Conservation (phyloP, 495 filamentous ascomycete species). For the Neurospora sp. region DNA sequence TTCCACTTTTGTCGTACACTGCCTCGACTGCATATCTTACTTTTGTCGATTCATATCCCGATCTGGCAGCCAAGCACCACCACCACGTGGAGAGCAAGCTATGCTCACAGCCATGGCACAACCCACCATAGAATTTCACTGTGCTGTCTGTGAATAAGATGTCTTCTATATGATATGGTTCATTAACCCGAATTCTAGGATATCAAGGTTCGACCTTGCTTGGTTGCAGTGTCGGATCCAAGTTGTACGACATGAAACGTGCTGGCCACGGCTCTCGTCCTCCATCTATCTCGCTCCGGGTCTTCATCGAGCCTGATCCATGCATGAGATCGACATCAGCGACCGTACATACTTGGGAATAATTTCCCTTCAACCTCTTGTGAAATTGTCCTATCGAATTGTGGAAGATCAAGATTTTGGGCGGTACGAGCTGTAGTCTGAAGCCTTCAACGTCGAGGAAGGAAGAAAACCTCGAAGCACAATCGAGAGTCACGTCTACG, state of each 20-base stretch:
- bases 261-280: not conserved
- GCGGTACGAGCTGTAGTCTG: not conserved
- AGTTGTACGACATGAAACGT: not conserved
- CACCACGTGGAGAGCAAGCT: not conserved
- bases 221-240: not conserved
- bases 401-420: not conserved
- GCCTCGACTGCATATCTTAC: not conserved
- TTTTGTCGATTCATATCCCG: not conserved
- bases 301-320: not conserved
- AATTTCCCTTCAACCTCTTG: not conserved
- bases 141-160: not conserved
- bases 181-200: not conserved
- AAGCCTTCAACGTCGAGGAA: not conserved
- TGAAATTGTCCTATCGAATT: not conserved
- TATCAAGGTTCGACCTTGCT: not conserved
- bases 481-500: not conserved
- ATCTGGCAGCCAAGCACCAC: not conserved
- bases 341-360: not conserved
- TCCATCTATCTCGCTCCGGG: not conserved
- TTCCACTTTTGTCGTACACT: not conserved
- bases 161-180: not conserved
- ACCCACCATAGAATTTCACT: not conserved
- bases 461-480: not conserved
- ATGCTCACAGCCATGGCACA: not conserved
- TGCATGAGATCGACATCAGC: not conserved